These are phyloP conservation scores for Aplosporella prunicola DNA, from an alignment of 2,329 filamentous ascomycete genomes.

Conservation along the genomic window DNA sequence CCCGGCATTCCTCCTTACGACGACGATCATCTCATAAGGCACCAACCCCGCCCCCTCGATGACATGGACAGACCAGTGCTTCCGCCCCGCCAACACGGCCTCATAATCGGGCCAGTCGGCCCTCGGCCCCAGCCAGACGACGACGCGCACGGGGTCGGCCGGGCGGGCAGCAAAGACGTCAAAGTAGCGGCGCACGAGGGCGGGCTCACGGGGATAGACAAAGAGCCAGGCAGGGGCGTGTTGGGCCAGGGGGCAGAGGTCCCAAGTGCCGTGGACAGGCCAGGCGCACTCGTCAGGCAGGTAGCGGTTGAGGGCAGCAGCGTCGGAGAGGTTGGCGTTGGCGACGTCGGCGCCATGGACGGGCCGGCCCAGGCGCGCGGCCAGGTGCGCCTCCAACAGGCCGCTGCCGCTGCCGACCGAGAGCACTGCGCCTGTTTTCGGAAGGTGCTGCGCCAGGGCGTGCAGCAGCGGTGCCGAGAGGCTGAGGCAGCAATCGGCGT, in stretches of 20 bases:
- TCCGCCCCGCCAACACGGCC: slow-evolving; percentile 15
- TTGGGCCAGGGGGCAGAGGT: slow-evolving; percentile 32
- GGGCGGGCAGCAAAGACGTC: slow-evolving; percentile 20
- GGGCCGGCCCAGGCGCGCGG: slow-evolving; percentile 17
- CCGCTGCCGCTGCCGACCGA: slow-evolving; percentile 45
- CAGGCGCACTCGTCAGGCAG: slow-evolving; percentile 34
- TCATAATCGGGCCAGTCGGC: slow-evolving; percentile 33
- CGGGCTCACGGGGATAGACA: slow-evolving; percentile 44
- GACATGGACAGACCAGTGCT: slow-evolving; percentile 16
- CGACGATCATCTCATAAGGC: slow-evolving; percentile 25
- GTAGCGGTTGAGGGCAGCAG: slow-evolving; percentile 29
- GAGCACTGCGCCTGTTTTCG: slow-evolving; percentile 20
- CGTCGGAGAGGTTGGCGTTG: slow-evolving; percentile 19
- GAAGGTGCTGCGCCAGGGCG: slow-evolving; percentile 19
- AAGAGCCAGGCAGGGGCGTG: slow-evolving; percentile 42
- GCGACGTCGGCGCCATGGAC: slow-evolving; percentile 42
- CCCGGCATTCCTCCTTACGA: slow-evolving; percentile 12
- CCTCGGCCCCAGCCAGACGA: slow-evolving; percentile 36
- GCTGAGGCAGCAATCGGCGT: slow-evolving; percentile 28
- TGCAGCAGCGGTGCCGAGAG: slow-evolving; percentile 24
- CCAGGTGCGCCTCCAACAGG: slow-evolving; percentile 39
- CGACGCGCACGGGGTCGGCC: slow-evolving; percentile 20
- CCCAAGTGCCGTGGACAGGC: slow-evolving; percentile 36
- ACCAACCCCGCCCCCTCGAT: slow-evolving; percentile 22
- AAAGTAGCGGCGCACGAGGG: slow-evolving; percentile 38